A percentile compares a stretch with the other conserved stretches of the same genome.
phyloP scores from a whole-genome alignment of 2,329 filamentous ascomycete species.

The Fusarium concolor region DNA sequence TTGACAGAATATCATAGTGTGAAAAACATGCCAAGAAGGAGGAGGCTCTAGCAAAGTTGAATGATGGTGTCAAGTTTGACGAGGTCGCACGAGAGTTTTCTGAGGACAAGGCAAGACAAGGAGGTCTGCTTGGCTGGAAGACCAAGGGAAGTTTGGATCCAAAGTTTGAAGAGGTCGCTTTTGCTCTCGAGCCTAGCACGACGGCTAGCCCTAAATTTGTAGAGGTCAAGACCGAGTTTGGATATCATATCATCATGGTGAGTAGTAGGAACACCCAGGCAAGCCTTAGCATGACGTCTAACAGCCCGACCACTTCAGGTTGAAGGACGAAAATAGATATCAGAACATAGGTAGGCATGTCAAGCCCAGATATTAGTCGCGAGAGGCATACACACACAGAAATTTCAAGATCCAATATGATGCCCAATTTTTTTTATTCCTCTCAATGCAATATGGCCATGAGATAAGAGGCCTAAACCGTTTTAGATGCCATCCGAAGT shows the following conservation, averaged over 20 bases:
- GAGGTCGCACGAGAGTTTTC: slow-evolving; percentile 78
- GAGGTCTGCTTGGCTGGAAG: slow-evolving; percentile 80
- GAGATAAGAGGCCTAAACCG: slow-evolving; percentile 51
- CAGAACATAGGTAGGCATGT: background rate
- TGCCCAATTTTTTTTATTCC: slow-evolving; percentile 56
- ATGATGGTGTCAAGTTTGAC: slow-evolving; percentile 76
- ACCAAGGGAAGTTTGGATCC: slow-evolving; percentile 73
- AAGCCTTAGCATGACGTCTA: background rate
- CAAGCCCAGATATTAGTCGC: background rate
- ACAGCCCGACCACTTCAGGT: slow-evolving; percentile 46
- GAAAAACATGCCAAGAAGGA: slow-evolving; percentile 84
- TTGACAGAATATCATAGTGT: slow-evolving; percentile 59
- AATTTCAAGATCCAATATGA: slow-evolving; percentile 41
- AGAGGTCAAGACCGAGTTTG: slow-evolving; percentile 79
- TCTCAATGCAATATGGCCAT: slow-evolving; percentile 52
- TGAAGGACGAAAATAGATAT: slow-evolving; percentile 56
- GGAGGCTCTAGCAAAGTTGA: slow-evolving; percentile 76
- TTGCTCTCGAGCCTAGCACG: slow-evolving; percentile 73
- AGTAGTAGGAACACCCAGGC: slow-evolving; percentile 15
- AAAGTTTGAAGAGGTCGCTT: slow-evolving; percentile 79
- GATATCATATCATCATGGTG: slow-evolving; percentile 86
- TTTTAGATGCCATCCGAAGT: slow-evolving; percentile 61
- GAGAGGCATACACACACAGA: slow-evolving; percentile 5
- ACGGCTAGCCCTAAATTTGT: slow-evolving; percentile 72
- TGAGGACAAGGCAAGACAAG: slow-evolving; percentile 80